phyloP scores from a whole-genome alignment of 208 protist genomes.

The Leishmania arabica region DNA sequence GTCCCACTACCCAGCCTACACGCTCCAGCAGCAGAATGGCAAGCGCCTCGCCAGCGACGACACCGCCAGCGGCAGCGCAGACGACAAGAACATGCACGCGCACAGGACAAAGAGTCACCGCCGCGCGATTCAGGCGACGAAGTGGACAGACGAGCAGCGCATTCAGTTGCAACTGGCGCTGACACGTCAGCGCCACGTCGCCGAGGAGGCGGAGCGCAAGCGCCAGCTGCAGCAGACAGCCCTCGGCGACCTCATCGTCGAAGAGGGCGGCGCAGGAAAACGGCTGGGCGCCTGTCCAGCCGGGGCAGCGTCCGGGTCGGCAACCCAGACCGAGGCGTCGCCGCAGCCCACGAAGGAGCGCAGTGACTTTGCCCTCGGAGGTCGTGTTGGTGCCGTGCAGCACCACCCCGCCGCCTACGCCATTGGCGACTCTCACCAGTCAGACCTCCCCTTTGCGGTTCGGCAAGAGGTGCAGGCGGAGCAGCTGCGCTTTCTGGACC shows the following conservation, averaged over 20 bases:
- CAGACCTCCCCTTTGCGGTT: slow-evolving; percentile 61
- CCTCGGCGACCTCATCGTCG: slow-evolving; percentile 34
- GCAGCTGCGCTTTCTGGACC: slow-evolving; percentile 70
- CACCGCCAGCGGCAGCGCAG: slow-evolving; percentile 12
- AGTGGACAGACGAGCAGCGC: slow-evolving; percentile 88
- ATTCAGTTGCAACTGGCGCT: slow-evolving; percentile 89
- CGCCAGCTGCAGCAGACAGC: slow-evolving; percentile 32
- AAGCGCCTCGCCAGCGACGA: slow-evolving; percentile 26
- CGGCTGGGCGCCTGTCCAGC: neutral
- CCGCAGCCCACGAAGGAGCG: slow-evolving; percentile 2
- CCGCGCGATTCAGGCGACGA: slow-evolving; percentile 39
- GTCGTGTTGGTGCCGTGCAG: slow-evolving; percentile 72
- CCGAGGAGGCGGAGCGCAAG: slow-evolving; percentile 69
- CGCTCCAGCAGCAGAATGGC: slow-evolving; percentile 9
- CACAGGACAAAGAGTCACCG: slow-evolving; percentile 19
- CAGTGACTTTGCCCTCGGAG: slow-evolving; percentile 80
- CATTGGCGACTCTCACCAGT: slow-evolving; percentile 64
- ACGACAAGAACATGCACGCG: neutral
- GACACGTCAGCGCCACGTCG: slow-evolving; percentile 73
- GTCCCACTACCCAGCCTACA: slow-evolving; percentile 52
- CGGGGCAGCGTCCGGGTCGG: neutral
- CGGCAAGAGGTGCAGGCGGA: slow-evolving; percentile 75
- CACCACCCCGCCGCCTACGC: slow-evolving; percentile 69
- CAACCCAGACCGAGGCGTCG: neutral
- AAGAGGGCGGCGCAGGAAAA: slow-evolving; percentile 2